A percentile compares a stretch with the other conserved stretches of the same genome.
Evolutionary conservation across 257 asterid species (phyloP).

Genomic region (Nicotiana noctiflora): DNA sequence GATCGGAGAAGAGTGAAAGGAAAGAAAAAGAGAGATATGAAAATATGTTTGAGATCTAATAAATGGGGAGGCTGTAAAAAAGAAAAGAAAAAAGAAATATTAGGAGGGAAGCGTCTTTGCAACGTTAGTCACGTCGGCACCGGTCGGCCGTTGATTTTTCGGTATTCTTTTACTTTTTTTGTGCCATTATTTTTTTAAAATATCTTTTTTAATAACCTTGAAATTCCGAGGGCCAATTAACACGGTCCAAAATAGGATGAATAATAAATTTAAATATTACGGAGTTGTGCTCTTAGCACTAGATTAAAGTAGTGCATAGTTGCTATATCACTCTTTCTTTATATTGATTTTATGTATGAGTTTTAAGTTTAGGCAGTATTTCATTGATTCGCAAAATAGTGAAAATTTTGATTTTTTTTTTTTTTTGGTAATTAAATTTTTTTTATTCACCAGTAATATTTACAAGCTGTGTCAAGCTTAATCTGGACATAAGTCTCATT

Average conservation of each 20-base stretch:
- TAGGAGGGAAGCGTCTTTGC: constrained; percentile 37
- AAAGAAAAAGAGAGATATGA: not conserved
- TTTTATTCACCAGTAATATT: no score
- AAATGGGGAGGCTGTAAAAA: constrained; percentile 33
- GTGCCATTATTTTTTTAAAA: not conserved
- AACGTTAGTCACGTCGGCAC: constrained; percentile 23
- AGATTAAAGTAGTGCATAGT: no score
- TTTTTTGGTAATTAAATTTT: no score
- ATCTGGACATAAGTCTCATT: no score
- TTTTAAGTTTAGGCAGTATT: no score
- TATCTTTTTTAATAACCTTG: not conserved
- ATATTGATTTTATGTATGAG: no score
- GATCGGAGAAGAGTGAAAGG: constrained; percentile 34
- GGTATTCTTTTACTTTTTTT: not conserved
- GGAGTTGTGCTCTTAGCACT: no score
- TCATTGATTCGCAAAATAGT: no score
- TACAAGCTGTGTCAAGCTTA: no score
- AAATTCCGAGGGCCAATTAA: not conserved
- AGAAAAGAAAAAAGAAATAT: not conserved
- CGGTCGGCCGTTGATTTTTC: constrained; percentile 31
- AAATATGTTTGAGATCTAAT: constrained; percentile 29
- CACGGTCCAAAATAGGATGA: not conserved
- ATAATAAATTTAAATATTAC: no score
- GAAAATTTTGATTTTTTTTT: no score
- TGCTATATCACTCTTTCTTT: no score